phyloP scores from a whole-genome alignment of 2,329 filamentous ascomycete species.

The Aureobasidium uvarum region DNA sequence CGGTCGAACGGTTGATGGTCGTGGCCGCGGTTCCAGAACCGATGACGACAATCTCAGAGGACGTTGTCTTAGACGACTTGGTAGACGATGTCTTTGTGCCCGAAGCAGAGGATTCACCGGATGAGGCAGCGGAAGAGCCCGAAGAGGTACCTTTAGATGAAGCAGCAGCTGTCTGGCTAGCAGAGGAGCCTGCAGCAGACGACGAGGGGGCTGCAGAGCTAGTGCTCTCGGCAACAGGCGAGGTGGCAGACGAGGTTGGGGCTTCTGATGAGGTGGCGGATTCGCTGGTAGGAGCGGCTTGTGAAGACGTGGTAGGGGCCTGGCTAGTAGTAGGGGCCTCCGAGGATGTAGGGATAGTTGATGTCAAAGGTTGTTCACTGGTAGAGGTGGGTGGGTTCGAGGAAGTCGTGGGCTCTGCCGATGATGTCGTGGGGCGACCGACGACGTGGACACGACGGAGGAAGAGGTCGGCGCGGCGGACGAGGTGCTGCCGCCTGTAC shows the following conservation, averaged over 20 bases:
- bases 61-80: constrained; percentile 22
- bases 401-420: too few species aligned
- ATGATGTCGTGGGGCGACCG: constrained; percentile 6
- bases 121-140: constrained; percentile 21
- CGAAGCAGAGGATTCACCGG: constrained; percentile 31
- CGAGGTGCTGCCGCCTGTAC: constrained; percentile 32
- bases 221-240: not conserved
- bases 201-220: constrained; percentile 8
- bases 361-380: not conserved
- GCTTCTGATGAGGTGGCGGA: not conserved
- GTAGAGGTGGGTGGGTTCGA: constrained; percentile 7
- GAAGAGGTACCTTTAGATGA: constrained; percentile 1
- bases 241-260: constrained; percentile 24
- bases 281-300: not conserved
- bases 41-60: constrained; percentile 30
- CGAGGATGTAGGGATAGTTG: constrained; percentile 1
- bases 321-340: constrained; percentile 17
- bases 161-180: constrained; percentile 26
- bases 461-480: constrained; percentile 8
- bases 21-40: constrained; percentile 33
- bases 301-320: constrained; percentile 4
- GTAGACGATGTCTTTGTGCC: constrained; percentile 1
- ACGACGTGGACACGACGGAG: constrained; percentile 22
- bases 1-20: constrained; percentile 39
- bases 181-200: constrained; percentile 2